These are phyloP conservation scores for Hymenoscyphus fraxineus DNA, from an alignment of 2,329 filamentous ascomycete genomes.

Conservation along the genomic window DNA sequence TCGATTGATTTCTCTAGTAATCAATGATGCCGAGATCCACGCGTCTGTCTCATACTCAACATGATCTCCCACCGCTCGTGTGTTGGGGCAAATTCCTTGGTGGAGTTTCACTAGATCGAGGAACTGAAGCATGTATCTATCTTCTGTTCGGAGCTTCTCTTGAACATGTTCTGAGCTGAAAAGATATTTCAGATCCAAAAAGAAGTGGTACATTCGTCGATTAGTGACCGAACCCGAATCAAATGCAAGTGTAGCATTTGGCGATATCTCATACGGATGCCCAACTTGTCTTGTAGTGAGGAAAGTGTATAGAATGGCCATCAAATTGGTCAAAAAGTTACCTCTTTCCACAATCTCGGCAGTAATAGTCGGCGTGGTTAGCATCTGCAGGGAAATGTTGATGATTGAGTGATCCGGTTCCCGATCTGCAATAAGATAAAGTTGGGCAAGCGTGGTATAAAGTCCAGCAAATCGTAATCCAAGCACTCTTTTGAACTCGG, in stretches of 20 bases:
- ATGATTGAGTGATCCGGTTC: slow-evolving; percentile 99
- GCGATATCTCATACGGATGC: slow-evolving; percentile 84
- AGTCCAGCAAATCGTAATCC: slow-evolving; percentile 91
- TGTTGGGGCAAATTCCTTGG: slow-evolving; percentile 94
- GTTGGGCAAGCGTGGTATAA: slow-evolving; percentile 87
- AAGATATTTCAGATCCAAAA: slow-evolving; percentile 87
- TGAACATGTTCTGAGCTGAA: slow-evolving; percentile 87
- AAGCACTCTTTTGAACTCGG: slow-evolving; percentile 91
- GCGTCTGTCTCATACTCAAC: slow-evolving; percentile 97
- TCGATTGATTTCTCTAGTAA: slow-evolving; percentile 92
- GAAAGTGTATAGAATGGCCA: slow-evolving; percentile 97
- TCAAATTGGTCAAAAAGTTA: slow-evolving; percentile 91
- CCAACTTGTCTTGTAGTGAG: slow-evolving; percentile 93
- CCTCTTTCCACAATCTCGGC: slow-evolving; percentile 91
- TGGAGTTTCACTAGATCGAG: slow-evolving; percentile 93
- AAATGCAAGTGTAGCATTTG: slow-evolving; percentile 82
- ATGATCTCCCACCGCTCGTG: slow-evolving; percentile 87
- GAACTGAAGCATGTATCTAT: slow-evolving; percentile 88
- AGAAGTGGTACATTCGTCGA: slow-evolving; percentile 95
- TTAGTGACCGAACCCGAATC: slow-evolving; percentile 95
- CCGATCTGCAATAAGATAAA: slow-evolving; percentile 92
- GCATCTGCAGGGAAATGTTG: slow-evolving; percentile 92
- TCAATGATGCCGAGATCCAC: slow-evolving; percentile 93
- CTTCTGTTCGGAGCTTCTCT: slow-evolving; percentile 74
- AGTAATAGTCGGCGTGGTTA: slow-evolving; percentile 95